phyloP scores from a whole-genome alignment of 805 yeast genomes.

The Candida schatavii region DNA sequence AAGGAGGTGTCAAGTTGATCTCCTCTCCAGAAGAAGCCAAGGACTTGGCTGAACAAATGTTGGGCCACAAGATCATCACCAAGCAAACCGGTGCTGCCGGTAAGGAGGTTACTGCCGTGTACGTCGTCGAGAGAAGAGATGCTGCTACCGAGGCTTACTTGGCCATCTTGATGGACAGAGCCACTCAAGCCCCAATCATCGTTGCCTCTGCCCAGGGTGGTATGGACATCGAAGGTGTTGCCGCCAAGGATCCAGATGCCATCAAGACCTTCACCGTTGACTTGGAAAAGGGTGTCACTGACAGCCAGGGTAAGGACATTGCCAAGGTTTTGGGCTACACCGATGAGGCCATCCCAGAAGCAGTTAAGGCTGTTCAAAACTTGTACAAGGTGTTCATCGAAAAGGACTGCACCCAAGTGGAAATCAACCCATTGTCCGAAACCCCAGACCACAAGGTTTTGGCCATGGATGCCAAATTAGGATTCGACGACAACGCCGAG shows the following conservation, averaged over 20 bases:
- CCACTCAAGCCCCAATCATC: slow-evolving; percentile 83
- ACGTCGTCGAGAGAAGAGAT: slow-evolving; percentile 90
- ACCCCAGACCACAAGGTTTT: slow-evolving; percentile 84
- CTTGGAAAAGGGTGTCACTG: slow-evolving; percentile 76
- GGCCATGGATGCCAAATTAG: slow-evolving; percentile 99
- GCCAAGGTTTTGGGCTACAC: slow-evolving; percentile 84
- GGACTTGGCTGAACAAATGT: slow-evolving; percentile 84
- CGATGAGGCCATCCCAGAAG: slow-evolving; percentile 71
- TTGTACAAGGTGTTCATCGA: slow-evolving; percentile 87
- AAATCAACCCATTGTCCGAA: slow-evolving; percentile 97
- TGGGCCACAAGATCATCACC: slow-evolving; percentile 89
- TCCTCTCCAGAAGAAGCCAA: slow-evolving; percentile 81
- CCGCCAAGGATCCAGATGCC: slow-evolving; percentile 84
- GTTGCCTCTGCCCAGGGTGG: slow-evolving; percentile 99
- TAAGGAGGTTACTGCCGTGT: slow-evolving; percentile 94
- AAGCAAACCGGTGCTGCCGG: slow-evolving; percentile 98
- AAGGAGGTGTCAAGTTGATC: slow-evolving; percentile 95
- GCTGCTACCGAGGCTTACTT: slow-evolving; percentile 94
- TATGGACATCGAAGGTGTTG: slow-evolving; percentile 99
- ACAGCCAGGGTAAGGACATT: slow-evolving; percentile 67
- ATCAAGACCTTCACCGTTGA: slow-evolving; percentile 85
- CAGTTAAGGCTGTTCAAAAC: slow-evolving; percentile 82
- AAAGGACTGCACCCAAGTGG: slow-evolving; percentile 96
- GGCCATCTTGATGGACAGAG: slow-evolving; percentile 93
- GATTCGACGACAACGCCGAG: slow-evolving; percentile 94